Evolutionary conservation across 192 early-diverging fungal genomes (phyloP).

Genomic region (Coemansia guatemalensis): DNA sequence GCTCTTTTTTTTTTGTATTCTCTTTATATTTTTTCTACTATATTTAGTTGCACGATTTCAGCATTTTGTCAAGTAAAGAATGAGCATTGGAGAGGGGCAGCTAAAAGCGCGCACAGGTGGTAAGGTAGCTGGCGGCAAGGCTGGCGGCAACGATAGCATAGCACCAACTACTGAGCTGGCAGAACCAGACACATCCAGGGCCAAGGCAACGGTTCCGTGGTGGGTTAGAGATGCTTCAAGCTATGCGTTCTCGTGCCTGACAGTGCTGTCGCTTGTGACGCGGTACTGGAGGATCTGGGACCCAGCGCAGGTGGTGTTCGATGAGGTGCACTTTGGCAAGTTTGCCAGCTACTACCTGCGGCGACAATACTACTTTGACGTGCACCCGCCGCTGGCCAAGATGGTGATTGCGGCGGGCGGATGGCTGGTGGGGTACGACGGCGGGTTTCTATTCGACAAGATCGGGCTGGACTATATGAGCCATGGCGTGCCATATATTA

Average conservation of each 20-base stretch:
- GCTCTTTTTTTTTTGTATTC: neutral
- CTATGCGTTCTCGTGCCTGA: slow-evolving; percentile 35
- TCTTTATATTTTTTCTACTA: neutral
- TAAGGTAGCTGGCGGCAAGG: neutral
- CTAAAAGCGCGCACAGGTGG: slow-evolving; percentile 10
- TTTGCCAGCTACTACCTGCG: slow-evolving; percentile 92
- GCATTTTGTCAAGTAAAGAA: slow-evolving; percentile 1
- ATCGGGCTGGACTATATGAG: slow-evolving; percentile 89
- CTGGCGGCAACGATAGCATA: neutral
- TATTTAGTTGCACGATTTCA: neutral
- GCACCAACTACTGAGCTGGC: neutral
- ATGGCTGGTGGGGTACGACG: slow-evolving; percentile 88
- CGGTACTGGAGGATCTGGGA: slow-evolving; percentile 70
- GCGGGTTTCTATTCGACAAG: slow-evolving; percentile 91
- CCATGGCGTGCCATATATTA: slow-evolving; percentile 89
- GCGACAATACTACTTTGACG: slow-evolving; percentile 92
- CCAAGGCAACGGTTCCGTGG: neutral
- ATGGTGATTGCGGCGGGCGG: slow-evolving; percentile 83
- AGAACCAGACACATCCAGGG: neutral
- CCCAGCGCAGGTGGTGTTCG: slow-evolving; percentile 85
- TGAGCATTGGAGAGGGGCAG: slow-evolving; percentile 41
- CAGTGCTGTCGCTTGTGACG: slow-evolving; percentile 58
- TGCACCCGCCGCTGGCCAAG: slow-evolving; percentile 96
- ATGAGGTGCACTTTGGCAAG: slow-evolving; percentile 99
- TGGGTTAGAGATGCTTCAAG: slow-evolving; percentile 36